phyloP scores from a whole-genome alignment of 2,329 filamentous ascomycete genomes.

The Colletotrichum sp. region DNA sequence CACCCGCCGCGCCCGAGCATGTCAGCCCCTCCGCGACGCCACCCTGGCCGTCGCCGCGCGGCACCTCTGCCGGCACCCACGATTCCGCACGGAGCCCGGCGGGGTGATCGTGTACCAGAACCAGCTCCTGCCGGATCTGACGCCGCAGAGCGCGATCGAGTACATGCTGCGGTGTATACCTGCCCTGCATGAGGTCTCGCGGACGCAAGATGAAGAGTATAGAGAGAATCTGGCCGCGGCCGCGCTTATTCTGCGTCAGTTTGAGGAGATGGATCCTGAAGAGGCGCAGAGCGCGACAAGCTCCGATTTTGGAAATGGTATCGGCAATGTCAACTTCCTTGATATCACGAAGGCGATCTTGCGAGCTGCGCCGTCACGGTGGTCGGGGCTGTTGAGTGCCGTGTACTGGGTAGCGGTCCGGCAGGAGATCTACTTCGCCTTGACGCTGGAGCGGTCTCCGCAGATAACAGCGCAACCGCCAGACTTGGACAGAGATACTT shows the following conservation, averaged over 20 bases:
- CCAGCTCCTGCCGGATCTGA: conserved; percentile 38
- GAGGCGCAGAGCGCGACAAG: conserved; percentile 25
- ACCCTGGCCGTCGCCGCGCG: conserved; percentile 45
- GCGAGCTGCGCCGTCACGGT: conserved; percentile 38
- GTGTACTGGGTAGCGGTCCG: conserved; percentile 46
- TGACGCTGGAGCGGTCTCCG: conserved; percentile 40
- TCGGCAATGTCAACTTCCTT: conserved; percentile 38
- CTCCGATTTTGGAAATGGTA: background rate
- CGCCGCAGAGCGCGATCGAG: conserved; percentile 41
- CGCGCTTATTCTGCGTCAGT: conserved; percentile 42
- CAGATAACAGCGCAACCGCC: conserved; percentile 37
- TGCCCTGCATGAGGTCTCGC: conserved; percentile 35
- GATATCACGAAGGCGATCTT: conserved; percentile 45
- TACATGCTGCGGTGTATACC: conserved; percentile 46
- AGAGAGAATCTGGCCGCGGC: conserved; percentile 45
- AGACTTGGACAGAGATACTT: conserved; percentile 37
- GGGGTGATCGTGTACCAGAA: conserved; percentile 38
- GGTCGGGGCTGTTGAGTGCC: conserved; percentile 41
- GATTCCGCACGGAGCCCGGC: conserved; percentile 39
- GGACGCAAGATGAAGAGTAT: conserved; percentile 38
- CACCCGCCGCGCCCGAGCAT: conserved; percentile 35
- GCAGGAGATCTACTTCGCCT: conserved; percentile 46
- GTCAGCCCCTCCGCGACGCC: conserved; percentile 42
- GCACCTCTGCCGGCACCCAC: conserved; percentile 41
- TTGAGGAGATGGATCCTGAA: conserved; percentile 46